Evolutionary conservation across 768 basidiomycete species (phyloP).

Genomic region (Lactarius vividus): DNA sequence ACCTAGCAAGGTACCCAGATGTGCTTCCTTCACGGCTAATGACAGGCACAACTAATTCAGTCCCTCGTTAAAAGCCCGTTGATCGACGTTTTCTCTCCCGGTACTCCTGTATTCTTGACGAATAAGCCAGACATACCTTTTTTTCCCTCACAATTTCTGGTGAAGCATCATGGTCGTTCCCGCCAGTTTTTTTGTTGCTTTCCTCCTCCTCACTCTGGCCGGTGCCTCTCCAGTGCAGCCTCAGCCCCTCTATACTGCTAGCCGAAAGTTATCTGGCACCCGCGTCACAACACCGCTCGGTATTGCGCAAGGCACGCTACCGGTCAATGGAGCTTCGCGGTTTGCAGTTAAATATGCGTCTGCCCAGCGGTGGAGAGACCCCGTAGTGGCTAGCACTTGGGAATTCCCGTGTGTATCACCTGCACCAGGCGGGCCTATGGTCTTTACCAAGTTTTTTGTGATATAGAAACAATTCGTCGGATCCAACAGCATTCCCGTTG

Average conservation of each 20-base stretch:
- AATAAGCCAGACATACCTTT: neutral
- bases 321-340: conserved; percentile 48
- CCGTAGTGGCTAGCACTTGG: conserved; percentile 56
- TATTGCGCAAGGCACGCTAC: conserved; percentile 50
- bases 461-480: conserved; percentile 48
- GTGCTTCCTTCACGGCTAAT: neutral
- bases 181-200: conserved; percentile 35
- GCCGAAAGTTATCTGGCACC: conserved; percentile 31
- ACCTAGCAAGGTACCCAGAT: neutral
- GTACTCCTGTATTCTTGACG: neutral
- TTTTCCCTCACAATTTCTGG: conserved; percentile 15
- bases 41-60: neutral
- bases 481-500: conserved; percentile 57
- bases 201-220: conserved; percentile 34
- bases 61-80: conserved; percentile 12
- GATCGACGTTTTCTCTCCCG: neutral
- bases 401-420: conserved; percentile 53
- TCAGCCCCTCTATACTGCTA: conserved; percentile 44
- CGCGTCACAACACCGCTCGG: conserved; percentile 52
- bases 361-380: conserved; percentile 59
- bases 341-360: conserved; percentile 68
- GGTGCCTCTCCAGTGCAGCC: conserved; percentile 37
- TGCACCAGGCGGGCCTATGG: neutral
- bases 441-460: neutral
- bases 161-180: conserved; percentile 37